Conservation (phyloP, 768 basidiomycete genomes). For the Macrocybe gigantea region DNA sequence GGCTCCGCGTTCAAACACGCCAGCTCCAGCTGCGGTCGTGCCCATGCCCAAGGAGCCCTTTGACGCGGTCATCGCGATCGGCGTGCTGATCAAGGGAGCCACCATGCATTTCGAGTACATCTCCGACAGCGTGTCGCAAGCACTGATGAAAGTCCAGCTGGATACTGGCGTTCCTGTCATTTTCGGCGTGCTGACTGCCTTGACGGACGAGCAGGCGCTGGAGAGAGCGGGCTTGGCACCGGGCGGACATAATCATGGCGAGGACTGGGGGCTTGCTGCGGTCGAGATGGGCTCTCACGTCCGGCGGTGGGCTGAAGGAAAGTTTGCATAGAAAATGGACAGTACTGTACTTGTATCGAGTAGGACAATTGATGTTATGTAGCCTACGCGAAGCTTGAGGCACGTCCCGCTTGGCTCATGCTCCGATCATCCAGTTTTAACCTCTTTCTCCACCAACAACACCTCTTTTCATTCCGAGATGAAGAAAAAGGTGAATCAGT, state of each 20-base stretch:
- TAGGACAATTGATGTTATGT: not conserved
- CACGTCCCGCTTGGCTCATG: not conserved
- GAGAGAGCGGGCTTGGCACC: constrained; percentile 87
- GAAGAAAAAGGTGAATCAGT: constrained; percentile 55
- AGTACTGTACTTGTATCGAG: not conserved
- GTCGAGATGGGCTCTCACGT: constrained; percentile 83
- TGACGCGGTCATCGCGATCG: constrained; percentile 95
- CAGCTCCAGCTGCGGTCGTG: constrained; percentile 33
- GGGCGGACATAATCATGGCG: constrained; percentile 93
- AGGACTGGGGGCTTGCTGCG: constrained; percentile 96
- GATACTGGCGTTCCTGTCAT: constrained; percentile 93
- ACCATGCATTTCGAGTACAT: constrained; percentile 99
- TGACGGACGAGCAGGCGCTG: constrained; percentile 91
- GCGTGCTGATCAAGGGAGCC: constrained; percentile 94
- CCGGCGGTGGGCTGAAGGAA: constrained; percentile 65
- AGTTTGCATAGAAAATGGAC: constrained; percentile 34
- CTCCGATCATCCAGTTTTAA: constrained; percentile 10
- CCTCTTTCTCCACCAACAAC: not conserved
- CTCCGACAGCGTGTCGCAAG: constrained; percentile 88
- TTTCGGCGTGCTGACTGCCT: constrained; percentile 91
- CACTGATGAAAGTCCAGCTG: constrained; percentile 90
- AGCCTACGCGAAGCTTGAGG: not conserved
- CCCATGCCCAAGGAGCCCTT: constrained; percentile 61
- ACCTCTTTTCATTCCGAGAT: constrained; percentile 17
- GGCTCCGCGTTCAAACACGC: constrained; percentile 45